Evolutionary conservation across 176 grass and related monocot genomes (phyloP).

Genomic region (Eremochloa ophiuroides): DNA sequence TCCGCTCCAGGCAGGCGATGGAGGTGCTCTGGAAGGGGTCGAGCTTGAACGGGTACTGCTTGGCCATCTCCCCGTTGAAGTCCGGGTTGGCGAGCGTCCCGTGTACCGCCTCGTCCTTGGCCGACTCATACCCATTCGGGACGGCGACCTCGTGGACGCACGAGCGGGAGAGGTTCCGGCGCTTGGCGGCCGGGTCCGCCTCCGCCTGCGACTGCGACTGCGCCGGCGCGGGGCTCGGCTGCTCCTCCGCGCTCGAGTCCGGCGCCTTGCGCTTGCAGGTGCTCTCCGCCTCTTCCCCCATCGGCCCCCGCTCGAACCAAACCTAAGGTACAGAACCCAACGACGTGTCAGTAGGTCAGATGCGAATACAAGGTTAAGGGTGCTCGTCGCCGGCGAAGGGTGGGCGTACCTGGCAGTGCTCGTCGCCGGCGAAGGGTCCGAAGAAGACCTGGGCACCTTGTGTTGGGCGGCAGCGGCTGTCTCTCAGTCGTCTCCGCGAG

Average conservation of each 20-base stretch:
- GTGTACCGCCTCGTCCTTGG: conserved; percentile 56
- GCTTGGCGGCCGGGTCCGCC: conserved; percentile 49
- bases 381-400: background rate
- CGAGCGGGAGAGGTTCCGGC: conserved; percentile 57
- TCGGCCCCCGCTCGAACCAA: background rate
- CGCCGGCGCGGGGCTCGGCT: background rate
- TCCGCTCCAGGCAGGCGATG: conserved; percentile 81
- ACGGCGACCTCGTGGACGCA: conserved; percentile 91
- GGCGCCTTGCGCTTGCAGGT: conserved; percentile 44
- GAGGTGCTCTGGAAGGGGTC: conserved; percentile 93
- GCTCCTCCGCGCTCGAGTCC: background rate
- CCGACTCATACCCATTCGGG: conserved; percentile 53
- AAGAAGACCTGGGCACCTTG: background rate
- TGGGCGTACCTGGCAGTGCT: background rate
- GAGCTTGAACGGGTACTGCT: conserved; percentile 84
- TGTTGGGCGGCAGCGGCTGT: background rate
- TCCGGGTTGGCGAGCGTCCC: conserved; percentile 62
- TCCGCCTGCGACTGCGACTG: background rate
- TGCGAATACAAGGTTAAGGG: background rate
- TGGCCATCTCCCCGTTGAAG: conserved; percentile 84
- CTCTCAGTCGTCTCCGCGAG: background rate
- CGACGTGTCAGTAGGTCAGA: background rate
- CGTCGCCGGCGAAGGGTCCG: background rate
- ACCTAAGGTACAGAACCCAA: background rate
- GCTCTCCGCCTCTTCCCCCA: conserved; percentile 39